Percentiles rank a stretch among this genome's conserved stretches.
Evolutionary conservation across 2,329 filamentous ascomycete genomes (phyloP).

Genomic region (Teratosphaeria epicoccoides): DNA sequence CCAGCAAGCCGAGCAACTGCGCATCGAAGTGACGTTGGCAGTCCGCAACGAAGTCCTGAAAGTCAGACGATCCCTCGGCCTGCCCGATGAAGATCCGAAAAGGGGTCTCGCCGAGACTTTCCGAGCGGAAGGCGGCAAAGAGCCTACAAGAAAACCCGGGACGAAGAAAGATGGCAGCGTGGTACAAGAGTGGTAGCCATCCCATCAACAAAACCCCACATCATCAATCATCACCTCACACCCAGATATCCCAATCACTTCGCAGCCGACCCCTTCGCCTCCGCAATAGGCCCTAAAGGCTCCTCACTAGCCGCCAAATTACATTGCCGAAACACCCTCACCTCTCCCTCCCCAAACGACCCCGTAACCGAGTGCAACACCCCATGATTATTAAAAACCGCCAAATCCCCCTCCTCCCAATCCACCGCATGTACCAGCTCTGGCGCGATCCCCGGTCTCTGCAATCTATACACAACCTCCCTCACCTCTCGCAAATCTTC

Average conservation of each 20-base stretch:
- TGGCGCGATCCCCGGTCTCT: conserved; percentile 62
- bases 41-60: conserved; percentile 73
- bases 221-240: neutral
- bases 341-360: conserved; percentile 61
- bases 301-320: conserved; percentile 59
- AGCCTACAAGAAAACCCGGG: conserved; percentile 35
- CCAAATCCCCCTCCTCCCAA: conserved; percentile 66
- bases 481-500: conserved; percentile 57
- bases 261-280: neutral
- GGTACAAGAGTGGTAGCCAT: conserved; percentile 38
- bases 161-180: conserved; percentile 51
- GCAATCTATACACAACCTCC: conserved; percentile 59
- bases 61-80: conserved; percentile 59
- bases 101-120: conserved; percentile 73
- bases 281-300: conserved; percentile 41
- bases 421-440: conserved; percentile 61
- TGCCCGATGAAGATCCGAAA: conserved; percentile 70
- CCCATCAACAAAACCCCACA: neutral
- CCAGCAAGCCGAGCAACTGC: conserved; percentile 62
- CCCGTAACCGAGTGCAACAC: conserved; percentile 66
- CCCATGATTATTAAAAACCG: conserved; percentile 69
- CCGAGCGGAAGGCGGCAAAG: conserved; percentile 44
- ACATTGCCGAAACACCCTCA: conserved; percentile 66
- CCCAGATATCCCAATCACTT: neutral
- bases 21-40: conserved; percentile 68